Conservation (phyloP, 2,329 filamentous ascomycete genomes). For the Dactylellina sp. region DNA sequence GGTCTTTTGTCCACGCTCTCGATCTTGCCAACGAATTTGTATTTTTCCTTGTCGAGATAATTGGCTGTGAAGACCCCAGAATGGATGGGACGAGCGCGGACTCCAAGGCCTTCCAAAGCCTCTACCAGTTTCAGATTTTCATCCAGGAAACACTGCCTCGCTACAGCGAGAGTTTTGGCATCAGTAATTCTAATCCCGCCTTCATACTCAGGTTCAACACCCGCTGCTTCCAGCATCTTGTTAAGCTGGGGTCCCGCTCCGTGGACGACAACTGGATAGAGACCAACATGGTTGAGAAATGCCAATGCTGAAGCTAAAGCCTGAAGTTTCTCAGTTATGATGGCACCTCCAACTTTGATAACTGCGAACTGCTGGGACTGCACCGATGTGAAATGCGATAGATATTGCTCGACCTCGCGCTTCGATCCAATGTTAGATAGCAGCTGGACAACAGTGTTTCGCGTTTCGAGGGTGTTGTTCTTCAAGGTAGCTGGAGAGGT, state of each 20-base stretch:
- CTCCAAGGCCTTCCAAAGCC: constrained; percentile 87
- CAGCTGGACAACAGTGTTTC: constrained; percentile 86
- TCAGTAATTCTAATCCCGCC: constrained; percentile 97
- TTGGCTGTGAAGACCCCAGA: constrained; percentile 91
- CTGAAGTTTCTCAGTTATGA: constrained; percentile 92
- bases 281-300: constrained; percentile 92
- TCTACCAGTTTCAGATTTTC: constrained; percentile 95
- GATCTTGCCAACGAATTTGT: constrained; percentile 94
- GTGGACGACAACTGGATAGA: constrained; percentile 95
- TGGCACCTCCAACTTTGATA: constrained; percentile 97
- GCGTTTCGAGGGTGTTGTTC: constrained; percentile 66
- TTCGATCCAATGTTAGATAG: constrained; percentile 96
- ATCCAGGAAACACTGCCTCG: constrained; percentile 90
- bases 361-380: constrained; percentile 97
- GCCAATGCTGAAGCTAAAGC: constrained; percentile 88
- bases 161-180: constrained; percentile 90
- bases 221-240: constrained; percentile 85
- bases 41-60: constrained; percentile 96
- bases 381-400: constrained; percentile 96
- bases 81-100: constrained; percentile 87
- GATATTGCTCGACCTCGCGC: constrained; percentile 95
- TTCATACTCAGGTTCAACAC: constrained; percentile 94
- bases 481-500: constrained; percentile 68
- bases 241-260: constrained; percentile 96
- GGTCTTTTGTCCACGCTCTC: constrained; percentile 89